phyloP scores from a whole-genome alignment of 2,329 filamentous ascomycete genomes.

The Fusarium stilboides region DNA sequence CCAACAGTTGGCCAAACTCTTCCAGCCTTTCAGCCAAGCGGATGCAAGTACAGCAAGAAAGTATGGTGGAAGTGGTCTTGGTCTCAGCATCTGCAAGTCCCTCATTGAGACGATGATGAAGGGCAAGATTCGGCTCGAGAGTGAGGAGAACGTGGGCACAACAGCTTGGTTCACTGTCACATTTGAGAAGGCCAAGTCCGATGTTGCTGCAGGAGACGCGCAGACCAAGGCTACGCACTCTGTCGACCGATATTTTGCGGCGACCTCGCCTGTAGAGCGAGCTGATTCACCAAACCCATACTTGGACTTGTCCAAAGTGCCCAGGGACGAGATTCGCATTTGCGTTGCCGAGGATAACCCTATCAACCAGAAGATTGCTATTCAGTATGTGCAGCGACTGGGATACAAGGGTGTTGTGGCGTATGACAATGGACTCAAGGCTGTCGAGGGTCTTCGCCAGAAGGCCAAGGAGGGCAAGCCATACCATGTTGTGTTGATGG shows the following conservation, averaged over 20 bases:
- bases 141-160: conserved; percentile 78
- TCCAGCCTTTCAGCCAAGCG: conserved; percentile 93
- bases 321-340: conserved; percentile 84
- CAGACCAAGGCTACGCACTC: conserved; percentile 57
- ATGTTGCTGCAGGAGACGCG: conserved; percentile 71
- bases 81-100: conserved; percentile 94
- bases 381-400: conserved; percentile 88
- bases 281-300: conserved; percentile 61
- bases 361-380: conserved; percentile 94
- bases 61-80: conserved; percentile 92
- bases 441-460: conserved; percentile 85
- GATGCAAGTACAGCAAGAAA: conserved; percentile 91
- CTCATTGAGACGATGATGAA: conserved; percentile 94
- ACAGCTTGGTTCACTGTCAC: conserved; percentile 84
- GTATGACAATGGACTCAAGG: conserved; percentile 90
- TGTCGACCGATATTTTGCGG: conserved; percentile 54
- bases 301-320: conserved; percentile 79
- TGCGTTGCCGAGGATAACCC: conserved; percentile 96
- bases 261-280: conserved; percentile 56
- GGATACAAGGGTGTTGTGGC: conserved; percentile 87
- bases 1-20: conserved; percentile 86
- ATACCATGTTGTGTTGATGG: conserved; percentile 94
- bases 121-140: conserved; percentile 86
- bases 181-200: conserved; percentile 83
- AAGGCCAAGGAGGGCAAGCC: conserved; percentile 80